A percentile compares a stretch with the other conserved stretches of the same genome.
phyloP scores from a whole-genome alignment of 1,284 basidiomycete genomes.

The Schizophyllum commune region DNA sequence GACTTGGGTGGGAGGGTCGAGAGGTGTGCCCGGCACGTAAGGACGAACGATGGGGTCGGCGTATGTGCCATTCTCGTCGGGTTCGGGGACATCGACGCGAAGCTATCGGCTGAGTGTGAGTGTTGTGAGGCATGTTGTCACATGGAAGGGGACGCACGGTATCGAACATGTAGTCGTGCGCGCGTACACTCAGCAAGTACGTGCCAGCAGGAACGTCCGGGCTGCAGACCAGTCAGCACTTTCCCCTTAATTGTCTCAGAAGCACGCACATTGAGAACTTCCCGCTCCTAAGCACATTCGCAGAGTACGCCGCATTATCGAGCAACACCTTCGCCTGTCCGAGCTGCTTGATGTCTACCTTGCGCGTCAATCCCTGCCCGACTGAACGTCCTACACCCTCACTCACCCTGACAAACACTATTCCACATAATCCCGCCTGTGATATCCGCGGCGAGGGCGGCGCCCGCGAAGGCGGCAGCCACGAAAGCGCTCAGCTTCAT shows the following conservation, averaged over 20 bases:
- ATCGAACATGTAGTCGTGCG: constrained; percentile 63
- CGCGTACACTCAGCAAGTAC: constrained; percentile 57
- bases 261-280: constrained; percentile 54
- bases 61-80: constrained; percentile 14
- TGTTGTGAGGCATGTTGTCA: not conserved
- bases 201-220: constrained; percentile 55
- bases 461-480: not conserved
- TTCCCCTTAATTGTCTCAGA: not conserved
- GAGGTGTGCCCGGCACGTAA: constrained; percentile 60
- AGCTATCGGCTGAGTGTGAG: constrained; percentile 31
- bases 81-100: constrained; percentile 53
- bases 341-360: constrained; percentile 35
- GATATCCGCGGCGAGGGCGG: constrained; percentile 41
- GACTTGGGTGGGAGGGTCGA: constrained; percentile 49
- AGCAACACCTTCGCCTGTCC: constrained; percentile 53
- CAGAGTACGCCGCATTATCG: constrained; percentile 47
- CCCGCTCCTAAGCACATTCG: constrained; percentile 48
- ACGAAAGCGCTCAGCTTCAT: not conserved
- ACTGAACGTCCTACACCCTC: not conserved
- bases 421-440: constrained; percentile 59
- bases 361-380: constrained; percentile 1
- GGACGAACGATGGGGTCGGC: constrained; percentile 47
- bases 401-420: constrained; percentile 51
- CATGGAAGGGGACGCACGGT: constrained; percentile 34
- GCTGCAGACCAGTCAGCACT: constrained; percentile 28